Conservation (phyloP, 2,329 filamentous ascomycete genomes). For the Fonsecaea monophora region DNA sequence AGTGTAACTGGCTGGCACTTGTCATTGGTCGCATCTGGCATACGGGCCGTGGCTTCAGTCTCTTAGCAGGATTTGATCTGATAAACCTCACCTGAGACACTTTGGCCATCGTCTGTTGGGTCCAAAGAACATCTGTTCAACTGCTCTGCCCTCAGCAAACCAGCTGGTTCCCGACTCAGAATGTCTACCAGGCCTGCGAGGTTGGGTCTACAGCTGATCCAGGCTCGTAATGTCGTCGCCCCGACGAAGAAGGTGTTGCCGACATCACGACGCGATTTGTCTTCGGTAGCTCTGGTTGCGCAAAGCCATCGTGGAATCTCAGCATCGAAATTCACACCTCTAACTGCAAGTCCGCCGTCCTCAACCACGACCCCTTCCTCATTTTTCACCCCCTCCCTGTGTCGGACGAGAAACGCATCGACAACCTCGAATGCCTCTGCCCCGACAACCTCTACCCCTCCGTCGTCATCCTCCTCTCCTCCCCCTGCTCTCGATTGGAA, state of each 20-base stretch:
- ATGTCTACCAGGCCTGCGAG: conserved; percentile 31
- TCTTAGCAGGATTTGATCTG: not conserved
- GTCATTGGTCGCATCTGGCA: not conserved
- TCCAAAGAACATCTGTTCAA: conserved; percentile 4
- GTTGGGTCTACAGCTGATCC: conserved; percentile 31
- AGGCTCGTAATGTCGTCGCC: conserved; percentile 21
- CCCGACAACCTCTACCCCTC: conserved; percentile 19
- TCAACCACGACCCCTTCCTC: conserved; percentile 31
- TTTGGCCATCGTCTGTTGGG: not conserved
- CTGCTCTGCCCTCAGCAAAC: conserved; percentile 11
- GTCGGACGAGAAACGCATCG: conserved; percentile 33
- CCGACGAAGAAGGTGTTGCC: conserved; percentile 19
- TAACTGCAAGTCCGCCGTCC: conserved; percentile 26
- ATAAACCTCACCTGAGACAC: conserved; percentile 2
- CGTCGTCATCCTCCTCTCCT: conserved; percentile 18
- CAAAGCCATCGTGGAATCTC: conserved; percentile 31
- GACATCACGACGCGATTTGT: conserved; percentile 26
- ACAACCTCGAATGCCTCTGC: conserved; percentile 22
- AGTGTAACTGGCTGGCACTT: not conserved
- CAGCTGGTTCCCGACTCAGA: conserved; percentile 4
- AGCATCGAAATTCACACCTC: conserved; percentile 21
- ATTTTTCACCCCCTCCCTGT: conserved; percentile 37
- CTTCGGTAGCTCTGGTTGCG: conserved; percentile 35
- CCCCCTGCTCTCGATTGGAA: conserved; percentile 77
- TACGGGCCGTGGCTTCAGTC: not conserved